Evolutionary conservation across 1,284 basidiomycete species (phyloP).

Genomic region (Cystobasidium pallidum): DNA sequence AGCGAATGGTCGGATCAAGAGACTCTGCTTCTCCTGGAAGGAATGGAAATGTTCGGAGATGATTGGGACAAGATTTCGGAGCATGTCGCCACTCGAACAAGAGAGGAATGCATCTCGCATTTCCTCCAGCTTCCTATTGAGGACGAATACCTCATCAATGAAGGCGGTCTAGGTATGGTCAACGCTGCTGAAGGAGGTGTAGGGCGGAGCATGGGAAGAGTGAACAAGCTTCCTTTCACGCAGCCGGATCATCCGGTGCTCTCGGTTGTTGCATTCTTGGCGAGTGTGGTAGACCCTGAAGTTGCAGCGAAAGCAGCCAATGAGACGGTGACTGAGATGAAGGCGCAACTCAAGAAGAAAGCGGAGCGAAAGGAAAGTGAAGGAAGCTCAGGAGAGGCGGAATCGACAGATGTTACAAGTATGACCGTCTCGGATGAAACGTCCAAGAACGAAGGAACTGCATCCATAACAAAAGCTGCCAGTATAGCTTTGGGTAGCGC

Average conservation of each 20-base stretch:
- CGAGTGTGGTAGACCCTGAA: slow-evolving; percentile 85
- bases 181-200: slow-evolving; percentile 64
- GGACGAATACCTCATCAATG: slow-evolving; percentile 71
- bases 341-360: slow-evolving; percentile 68
- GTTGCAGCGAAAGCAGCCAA: slow-evolving; percentile 94
- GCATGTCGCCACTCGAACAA: slow-evolving; percentile 85
- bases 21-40: slow-evolving; percentile 83
- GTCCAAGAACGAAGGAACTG: slow-evolving; percentile 52
- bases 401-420: slow-evolving; percentile 40
- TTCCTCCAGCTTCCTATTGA: slow-evolving; percentile 97
- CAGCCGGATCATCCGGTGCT: slow-evolving; percentile 97
- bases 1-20: slow-evolving; percentile 87
- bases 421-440: slow-evolving; percentile 47
- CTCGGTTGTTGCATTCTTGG: slow-evolving; percentile 96
- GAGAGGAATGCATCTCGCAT: slow-evolving; percentile 92
- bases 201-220: slow-evolving; percentile 54
- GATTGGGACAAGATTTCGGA: slow-evolving; percentile 92
- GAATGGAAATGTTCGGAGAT: slow-evolving; percentile 96
- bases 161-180: slow-evolving; percentile 68
- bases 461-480: slow-evolving; percentile 65
- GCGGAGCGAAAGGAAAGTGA: slow-evolving; percentile 56
- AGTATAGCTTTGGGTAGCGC: slow-evolving; percentile 84
- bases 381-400: slow-evolving; percentile 44
- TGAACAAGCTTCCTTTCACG: slow-evolving; percentile 77
- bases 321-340: slow-evolving; percentile 71